Conservation (phyloP, 345 rosid species). For the Cardamine chenopodiifolia region DNA sequence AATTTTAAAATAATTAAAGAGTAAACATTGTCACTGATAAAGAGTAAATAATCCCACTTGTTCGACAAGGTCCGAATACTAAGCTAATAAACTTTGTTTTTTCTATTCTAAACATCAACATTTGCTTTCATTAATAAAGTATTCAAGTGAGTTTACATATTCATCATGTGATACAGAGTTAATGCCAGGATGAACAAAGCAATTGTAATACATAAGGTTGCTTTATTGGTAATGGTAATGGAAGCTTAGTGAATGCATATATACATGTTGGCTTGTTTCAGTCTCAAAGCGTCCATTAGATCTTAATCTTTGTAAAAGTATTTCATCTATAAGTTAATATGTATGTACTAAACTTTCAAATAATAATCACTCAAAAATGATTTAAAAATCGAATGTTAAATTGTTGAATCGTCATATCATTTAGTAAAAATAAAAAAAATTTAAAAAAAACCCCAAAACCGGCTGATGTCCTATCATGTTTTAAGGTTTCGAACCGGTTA, state of each 20-base stretch:
- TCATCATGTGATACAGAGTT: background rate
- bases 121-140: background rate
- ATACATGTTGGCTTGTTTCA: too few species aligned
- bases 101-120: background rate
- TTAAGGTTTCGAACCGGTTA: background rate
- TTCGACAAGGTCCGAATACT: background rate
- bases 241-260: background rate
- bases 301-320: too few species aligned
- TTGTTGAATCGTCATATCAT: too few species aligned
- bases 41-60: background rate
- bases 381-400: too few species aligned
- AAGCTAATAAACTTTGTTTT: background rate
- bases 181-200: too few species aligned
- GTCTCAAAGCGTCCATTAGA: too few species aligned
- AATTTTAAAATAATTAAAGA: background rate
- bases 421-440: too few species aligned
- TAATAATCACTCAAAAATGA: too few species aligned
- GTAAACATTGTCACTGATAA: too few species aligned
- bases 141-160: background rate
- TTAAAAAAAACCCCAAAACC: too few species aligned
- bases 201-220: background rate
- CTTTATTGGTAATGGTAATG: background rate
- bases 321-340: too few species aligned
- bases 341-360: too few species aligned
- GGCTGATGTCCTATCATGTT: background rate